Evolutionary conservation across 2,329 filamentous ascomycete genomes (phyloP).

Genomic region (Sporothrix mexicana): DNA sequence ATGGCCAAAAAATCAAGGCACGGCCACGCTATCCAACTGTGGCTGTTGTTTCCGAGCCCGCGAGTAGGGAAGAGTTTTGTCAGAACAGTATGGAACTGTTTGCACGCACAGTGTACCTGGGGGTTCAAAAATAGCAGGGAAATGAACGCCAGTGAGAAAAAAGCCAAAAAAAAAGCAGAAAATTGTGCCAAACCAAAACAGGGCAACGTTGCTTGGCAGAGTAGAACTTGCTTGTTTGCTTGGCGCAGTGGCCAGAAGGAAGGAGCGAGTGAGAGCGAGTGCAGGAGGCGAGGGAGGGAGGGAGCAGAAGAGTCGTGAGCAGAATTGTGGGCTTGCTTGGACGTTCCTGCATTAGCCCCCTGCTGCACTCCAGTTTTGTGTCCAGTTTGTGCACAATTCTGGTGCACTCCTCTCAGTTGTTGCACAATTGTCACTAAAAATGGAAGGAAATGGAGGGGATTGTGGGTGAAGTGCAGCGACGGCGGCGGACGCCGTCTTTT

Average conservation of each 20-base stretch:
- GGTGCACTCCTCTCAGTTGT: not conserved
- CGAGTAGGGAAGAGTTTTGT: no score
- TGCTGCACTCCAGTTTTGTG: conserved; percentile 21
- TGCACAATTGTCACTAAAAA: not conserved
- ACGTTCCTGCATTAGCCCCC: conserved; percentile 26
- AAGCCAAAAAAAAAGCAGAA: no score
- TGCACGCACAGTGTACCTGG: not conserved
- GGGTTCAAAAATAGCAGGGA: conserved; percentile 17
- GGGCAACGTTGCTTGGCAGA: conserved; percentile 9
- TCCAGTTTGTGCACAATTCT: conserved; percentile 12
- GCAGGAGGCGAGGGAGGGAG: not conserved
- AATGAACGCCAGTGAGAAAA: not conserved
- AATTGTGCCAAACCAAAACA: not conserved
- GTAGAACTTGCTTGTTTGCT: conserved; percentile 22
- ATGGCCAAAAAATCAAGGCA: conserved; percentile 17
- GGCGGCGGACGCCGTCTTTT: conserved; percentile 13
- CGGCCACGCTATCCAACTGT: conserved; percentile 25
- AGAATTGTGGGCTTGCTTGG: not conserved
- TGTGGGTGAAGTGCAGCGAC: not conserved
- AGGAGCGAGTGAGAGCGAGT: not conserved
- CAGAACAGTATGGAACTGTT: not conserved
- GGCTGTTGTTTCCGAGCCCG: conserved; percentile 17
- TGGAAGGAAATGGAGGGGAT: not conserved
- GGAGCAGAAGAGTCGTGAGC: not conserved
- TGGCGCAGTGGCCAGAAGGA: not conserved